Conservation (phyloP, 2,329 filamentous ascomycete species). For the Epichloe hybrida region DNA sequence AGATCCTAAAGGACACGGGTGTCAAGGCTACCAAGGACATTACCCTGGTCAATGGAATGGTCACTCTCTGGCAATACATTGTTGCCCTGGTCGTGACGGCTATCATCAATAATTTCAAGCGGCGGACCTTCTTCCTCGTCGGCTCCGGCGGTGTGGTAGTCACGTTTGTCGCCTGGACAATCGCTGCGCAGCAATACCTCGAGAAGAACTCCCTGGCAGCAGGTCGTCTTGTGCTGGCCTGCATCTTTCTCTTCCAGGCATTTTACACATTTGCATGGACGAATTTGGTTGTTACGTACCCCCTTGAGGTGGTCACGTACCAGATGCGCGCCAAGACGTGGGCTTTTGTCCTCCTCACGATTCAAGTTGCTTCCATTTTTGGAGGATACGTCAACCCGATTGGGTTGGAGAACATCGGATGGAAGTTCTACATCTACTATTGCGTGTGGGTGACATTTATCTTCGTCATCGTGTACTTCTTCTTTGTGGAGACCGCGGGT, state of each 20-base stretch:
- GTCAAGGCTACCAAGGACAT: slow-evolving; percentile 24
- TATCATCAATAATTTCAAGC: slow-evolving; percentile 23
- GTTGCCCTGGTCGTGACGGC: slow-evolving; percentile 23
- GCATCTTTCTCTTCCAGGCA: slow-evolving; percentile 28
- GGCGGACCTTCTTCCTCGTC: slow-evolving; percentile 25
- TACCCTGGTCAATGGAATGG: slow-evolving; percentile 27
- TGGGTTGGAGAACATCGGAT: slow-evolving; percentile 22
- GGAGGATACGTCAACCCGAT: slow-evolving; percentile 27
- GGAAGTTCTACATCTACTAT: slow-evolving; percentile 29
- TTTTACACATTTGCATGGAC: slow-evolving; percentile 32
- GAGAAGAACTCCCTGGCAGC: slow-evolving; percentile 17
- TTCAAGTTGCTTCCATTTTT: slow-evolving; percentile 24
- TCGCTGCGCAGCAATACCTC: slow-evolving; percentile 23
- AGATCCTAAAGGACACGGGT: slow-evolving; percentile 25
- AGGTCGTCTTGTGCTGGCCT: slow-evolving; percentile 24
- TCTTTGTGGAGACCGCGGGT: slow-evolving; percentile 25
- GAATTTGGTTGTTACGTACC: slow-evolving; percentile 28
- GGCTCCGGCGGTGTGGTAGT: slow-evolving; percentile 25
- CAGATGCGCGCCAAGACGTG: slow-evolving; percentile 29
- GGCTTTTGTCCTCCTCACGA: slow-evolving; percentile 26
- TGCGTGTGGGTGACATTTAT: slow-evolving; percentile 25
- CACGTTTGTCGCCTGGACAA: slow-evolving; percentile 27
- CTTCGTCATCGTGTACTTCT: slow-evolving; percentile 25
- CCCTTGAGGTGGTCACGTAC: slow-evolving; percentile 27
- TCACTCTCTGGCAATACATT: slow-evolving; percentile 29